A percentile compares a stretch with the other conserved stretches of the same genome.
Conservation (phyloP, 1,284 basidiomycete genomes). For the Malassezia equina region DNA sequence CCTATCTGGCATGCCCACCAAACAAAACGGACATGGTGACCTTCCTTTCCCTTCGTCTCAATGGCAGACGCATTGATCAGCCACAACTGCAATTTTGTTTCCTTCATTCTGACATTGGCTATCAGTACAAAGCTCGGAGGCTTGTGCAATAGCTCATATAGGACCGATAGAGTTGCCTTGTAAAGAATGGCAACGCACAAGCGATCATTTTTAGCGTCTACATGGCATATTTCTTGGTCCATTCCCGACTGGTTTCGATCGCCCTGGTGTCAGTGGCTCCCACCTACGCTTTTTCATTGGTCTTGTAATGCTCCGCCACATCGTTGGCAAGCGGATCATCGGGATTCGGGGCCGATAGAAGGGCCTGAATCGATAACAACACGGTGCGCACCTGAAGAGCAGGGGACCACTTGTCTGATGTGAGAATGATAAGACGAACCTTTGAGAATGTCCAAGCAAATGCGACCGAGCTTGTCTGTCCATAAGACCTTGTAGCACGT, state of each 20-base stretch:
- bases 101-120: not conserved
- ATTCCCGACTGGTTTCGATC: conserved; percentile 40
- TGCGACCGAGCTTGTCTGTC: conserved; percentile 88
- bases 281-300: conserved; percentile 80
- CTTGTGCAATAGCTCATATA: not conserved
- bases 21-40: not conserved
- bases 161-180: not conserved
- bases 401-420: conserved; percentile 91
- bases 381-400: conserved; percentile 96
- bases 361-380: conserved; percentile 85
- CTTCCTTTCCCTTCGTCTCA: not conserved
- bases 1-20: not conserved
- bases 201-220: not conserved
- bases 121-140: too few relatives aligned
- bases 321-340: conserved; percentile 93
- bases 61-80: not conserved
- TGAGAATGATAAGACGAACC: conserved; percentile 51
- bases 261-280: conserved; percentile 24
- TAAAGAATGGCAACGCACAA: not conserved
- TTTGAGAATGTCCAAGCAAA: conserved; percentile 96
- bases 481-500: conserved; percentile 22
- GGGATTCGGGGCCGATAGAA: conserved; percentile 89
- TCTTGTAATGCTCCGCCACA: conserved; percentile 96
- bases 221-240: conserved; percentile 37
- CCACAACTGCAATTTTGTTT: not conserved